Evolutionary conservation across 352 stramenopile species (phyloP), one percentile per base, ranked within the genome.

Genomic region (Phytophthora tentaculata): DNA sequence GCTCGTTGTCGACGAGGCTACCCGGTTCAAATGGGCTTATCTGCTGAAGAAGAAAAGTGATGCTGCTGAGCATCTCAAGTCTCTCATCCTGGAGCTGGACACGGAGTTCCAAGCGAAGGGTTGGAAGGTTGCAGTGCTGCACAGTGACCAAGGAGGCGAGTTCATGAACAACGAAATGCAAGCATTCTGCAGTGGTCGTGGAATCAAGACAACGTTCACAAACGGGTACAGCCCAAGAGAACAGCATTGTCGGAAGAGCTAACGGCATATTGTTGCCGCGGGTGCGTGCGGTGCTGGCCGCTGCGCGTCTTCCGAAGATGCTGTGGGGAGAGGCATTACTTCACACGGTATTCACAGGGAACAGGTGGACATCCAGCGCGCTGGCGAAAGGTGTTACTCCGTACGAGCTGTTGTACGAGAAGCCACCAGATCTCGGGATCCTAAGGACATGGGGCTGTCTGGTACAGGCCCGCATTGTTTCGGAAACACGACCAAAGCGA

Each of bases 191-290:
- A 52, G 1, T 0, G 23, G 44, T 28, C 51, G 39, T 13, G 59
- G 64, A 1, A 77, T 73, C 24, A 44, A 32, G 23, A 66, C 28
- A 2, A 57, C 35, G 22, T 28, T 12, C 1, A 64, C 55, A 9
- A 73, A 77, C 28, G 41, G 63, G 0, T 67, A 73, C 50, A 65
- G 50, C 60, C 7, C 43, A 74, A 57, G 64, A 71, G 13, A 77
- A 77, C n/a, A 29, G 55, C 0, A 43, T 77, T 16, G 52, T 71
- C 10, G 70, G 69, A 13, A 37, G 50, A 12, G 50, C 41, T 22
- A 60, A 56, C 29, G 26, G 35, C 12, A 26, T 49, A 17, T 22
- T 71, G 22, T 0, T 68, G 1, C 41, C 37, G 0, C 35, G 48
- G 1, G 16, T 73, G 5, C 32, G 56, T 6, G 14, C 60, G 0